Conservation (phyloP, 306 rosid genomes). For the Crataegus laevigata region DNA sequence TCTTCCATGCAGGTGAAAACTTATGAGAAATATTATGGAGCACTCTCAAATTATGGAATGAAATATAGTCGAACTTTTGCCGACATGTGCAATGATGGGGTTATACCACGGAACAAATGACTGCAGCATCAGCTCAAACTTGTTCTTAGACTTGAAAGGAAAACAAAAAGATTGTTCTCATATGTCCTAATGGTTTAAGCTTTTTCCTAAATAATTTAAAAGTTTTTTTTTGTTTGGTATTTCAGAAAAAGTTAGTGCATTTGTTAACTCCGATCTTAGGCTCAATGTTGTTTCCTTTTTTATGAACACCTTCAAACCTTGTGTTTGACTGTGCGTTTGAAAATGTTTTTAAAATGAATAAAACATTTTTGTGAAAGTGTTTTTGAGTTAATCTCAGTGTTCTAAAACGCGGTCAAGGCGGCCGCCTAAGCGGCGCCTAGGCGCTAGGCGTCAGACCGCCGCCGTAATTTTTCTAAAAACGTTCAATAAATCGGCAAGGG, state of each 20-base stretch:
- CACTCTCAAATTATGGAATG: slow-evolving; percentile 92
- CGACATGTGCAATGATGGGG: slow-evolving; percentile 79
- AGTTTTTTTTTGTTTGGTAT: background rate
- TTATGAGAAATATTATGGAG: slow-evolving; percentile 85
- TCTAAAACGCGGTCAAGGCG: too few species aligned
- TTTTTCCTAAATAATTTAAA: too few species aligned
- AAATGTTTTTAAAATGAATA: too few species aligned
- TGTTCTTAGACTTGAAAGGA: slow-evolving; percentile 16
- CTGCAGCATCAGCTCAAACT: slow-evolving; percentile 70
- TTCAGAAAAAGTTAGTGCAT: background rate
- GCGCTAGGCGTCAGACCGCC: too few species aligned
- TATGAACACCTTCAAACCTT: background rate
- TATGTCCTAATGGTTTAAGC: background rate
- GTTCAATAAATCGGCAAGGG: too few species aligned
- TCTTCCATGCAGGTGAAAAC: slow-evolving; percentile 54
- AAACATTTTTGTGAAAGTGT: too few species aligned
- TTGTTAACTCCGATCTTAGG: background rate
- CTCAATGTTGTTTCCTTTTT: background rate
- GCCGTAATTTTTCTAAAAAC: too few species aligned
- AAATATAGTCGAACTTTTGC: slow-evolving; percentile 85
- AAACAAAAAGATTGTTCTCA: background rate
- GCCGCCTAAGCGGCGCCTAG: too few species aligned
- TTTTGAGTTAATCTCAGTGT: too few species aligned
- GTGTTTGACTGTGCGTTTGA: too few species aligned
- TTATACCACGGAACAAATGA: slow-evolving; percentile 50